Evolutionary conservation across 2,329 filamentous ascomycete species (phyloP).

Genomic region (Hypocrella siamensis): DNA sequence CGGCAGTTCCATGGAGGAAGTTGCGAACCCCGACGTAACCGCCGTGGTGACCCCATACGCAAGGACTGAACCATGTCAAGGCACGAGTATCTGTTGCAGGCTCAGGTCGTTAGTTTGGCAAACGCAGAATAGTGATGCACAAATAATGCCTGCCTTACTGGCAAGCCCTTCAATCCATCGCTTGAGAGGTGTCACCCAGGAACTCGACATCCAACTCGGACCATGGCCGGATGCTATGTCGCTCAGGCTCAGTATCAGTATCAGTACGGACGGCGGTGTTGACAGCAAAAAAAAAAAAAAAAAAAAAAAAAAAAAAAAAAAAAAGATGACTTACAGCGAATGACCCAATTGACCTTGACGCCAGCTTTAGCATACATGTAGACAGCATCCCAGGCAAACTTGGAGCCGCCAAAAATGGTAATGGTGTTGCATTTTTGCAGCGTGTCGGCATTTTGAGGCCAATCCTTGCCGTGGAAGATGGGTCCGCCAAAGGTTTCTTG

Average conservation of each 20-base stretch:
- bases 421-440: conserved; percentile 25
- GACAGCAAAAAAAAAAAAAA: background rate
- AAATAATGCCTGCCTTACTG: conserved; percentile 20
- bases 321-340: conserved; percentile 24
- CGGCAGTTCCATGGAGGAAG: conserved; percentile 39
- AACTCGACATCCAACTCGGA: conserved; percentile 40
- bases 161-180: conserved; percentile 53
- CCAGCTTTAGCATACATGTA: conserved; percentile 43
- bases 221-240: conserved; percentile 32
- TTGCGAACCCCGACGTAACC: conserved; percentile 37
- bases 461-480: conserved; percentile 34
- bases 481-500: conserved; percentile 27
- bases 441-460: conserved; percentile 22
- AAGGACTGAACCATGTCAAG: conserved; percentile 61
- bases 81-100: conserved; percentile 38
- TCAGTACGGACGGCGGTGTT: too few relatives aligned
- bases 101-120: background rate
- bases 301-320: background rate
- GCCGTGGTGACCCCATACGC: conserved; percentile 51
- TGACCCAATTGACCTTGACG: conserved; percentile 42
- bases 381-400: conserved; percentile 50
- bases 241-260: background rate
- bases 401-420: conserved; percentile 45
- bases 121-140: conserved; percentile 21
- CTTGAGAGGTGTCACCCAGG: conserved; percentile 52